phyloP scores from a whole-genome alignment of 768 basidiomycete species.

The Suillus alpinus region DNA sequence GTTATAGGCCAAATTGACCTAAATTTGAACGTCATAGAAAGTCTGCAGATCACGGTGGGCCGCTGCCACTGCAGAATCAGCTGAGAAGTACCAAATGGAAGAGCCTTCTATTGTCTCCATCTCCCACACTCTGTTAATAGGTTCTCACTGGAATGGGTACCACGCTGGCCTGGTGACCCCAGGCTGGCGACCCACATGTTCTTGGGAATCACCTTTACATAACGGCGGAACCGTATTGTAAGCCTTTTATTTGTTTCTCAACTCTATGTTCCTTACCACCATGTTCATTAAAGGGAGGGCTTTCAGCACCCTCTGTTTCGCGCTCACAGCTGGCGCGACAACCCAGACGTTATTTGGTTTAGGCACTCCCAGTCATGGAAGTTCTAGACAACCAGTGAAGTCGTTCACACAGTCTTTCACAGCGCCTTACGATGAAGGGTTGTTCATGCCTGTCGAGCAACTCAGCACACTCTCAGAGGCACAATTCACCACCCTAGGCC shows the following conservation, averaged over 20 bases:
- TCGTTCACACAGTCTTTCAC: conserved; percentile 8
- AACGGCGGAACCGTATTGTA: no score
- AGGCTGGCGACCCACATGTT: neutral
- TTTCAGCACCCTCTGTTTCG: neutral
- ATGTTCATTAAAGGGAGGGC: neutral
- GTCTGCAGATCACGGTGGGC: no score
- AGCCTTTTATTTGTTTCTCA: neutral
- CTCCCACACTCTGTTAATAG: neutral
- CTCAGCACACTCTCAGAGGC: conserved; percentile 25
- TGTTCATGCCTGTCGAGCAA: conserved; percentile 34
- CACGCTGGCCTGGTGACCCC: neutral
- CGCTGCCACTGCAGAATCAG: no score
- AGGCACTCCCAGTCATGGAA: conserved; percentile 2
- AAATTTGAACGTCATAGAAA: neutral
- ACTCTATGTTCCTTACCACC: neutral
- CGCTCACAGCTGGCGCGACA: conserved; percentile 11
- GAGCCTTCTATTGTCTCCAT: neutral
- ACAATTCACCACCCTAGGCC: conserved; percentile 37
- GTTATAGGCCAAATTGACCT: neutral
- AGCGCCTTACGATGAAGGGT: conserved; percentile 24
- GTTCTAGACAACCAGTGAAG: conserved; percentile 1
- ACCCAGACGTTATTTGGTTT: conserved; percentile 18
- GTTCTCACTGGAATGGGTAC: neutral
- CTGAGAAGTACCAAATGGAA: neutral
- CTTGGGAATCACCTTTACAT: neutral